Conservation (phyloP, 2,329 filamentous ascomycete species). For the Tolypocladium sp. region DNA sequence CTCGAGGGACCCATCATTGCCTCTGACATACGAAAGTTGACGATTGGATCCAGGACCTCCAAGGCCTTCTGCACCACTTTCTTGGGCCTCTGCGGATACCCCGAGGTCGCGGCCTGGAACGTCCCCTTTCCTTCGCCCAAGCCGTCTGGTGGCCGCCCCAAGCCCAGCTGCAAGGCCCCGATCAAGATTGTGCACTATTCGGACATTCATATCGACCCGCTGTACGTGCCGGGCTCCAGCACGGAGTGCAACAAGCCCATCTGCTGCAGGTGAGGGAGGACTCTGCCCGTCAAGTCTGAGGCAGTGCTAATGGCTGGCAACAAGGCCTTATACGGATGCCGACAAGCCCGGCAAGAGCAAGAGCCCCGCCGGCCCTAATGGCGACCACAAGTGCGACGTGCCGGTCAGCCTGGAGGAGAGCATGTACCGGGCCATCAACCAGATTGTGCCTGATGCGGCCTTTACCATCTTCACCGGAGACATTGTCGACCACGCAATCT, state of each 20-base stretch:
- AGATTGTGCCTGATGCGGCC: constrained; percentile 33
- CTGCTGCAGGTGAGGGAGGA: constrained; percentile 38
- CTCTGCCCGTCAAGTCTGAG: too few relatives aligned
- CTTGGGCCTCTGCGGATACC: constrained; percentile 43
- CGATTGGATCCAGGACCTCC: constrained; percentile 38
- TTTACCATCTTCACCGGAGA: constrained; percentile 54
- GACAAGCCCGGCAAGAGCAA: constrained; percentile 39
- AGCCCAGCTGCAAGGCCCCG: constrained; percentile 33
- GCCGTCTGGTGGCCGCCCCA: constrained; percentile 23
- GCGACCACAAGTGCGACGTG: constrained; percentile 43
- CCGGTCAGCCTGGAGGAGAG: constrained; percentile 42
- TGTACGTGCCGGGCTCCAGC: constrained; percentile 43
- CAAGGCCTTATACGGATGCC: constrained; percentile 32
- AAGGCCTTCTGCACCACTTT: constrained; percentile 42
- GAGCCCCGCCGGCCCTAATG: constrained; percentile 41
- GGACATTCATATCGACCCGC: constrained; percentile 49
- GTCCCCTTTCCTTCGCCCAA: constrained; percentile 34
- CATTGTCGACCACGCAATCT: constrained; percentile 43
- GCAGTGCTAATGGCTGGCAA: constrained; percentile 4
- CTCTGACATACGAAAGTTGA: constrained; percentile 35
- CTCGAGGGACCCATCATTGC: constrained; percentile 45
- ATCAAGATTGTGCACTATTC: constrained; percentile 50
- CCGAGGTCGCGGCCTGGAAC: constrained; percentile 30
- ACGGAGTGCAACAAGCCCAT: constrained; percentile 49
- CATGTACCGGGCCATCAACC: constrained; percentile 42